Evolutionary conservation across 768 basidiomycete species (phyloP), one percentile per base, ranked within the genome.

Genomic region (Infundibulicybe gibba): DNA sequence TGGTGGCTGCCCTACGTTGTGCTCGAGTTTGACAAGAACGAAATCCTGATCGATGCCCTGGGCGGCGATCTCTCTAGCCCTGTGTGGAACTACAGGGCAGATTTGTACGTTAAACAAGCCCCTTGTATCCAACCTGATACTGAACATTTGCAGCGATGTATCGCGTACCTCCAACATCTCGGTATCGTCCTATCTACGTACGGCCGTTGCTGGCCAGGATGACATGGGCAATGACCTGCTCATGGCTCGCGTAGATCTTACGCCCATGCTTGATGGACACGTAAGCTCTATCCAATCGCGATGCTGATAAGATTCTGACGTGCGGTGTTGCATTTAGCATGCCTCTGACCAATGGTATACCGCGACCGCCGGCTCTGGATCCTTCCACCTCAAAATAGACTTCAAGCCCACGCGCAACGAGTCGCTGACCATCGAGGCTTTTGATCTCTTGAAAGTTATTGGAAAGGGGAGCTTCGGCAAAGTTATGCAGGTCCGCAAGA

Each of bases 401-500:
- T 99, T 91, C 76, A 91, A 90, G 58, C 92, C 94, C 0, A 83
- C 78, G 20, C 83, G 89, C 48, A 82, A 85, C 55, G 85, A 90
- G 60, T 71, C 87, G 3, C 75, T 97, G 40, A 91, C 92, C n/a
- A 97, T 97, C 59, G 94, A 98, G 57, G 86, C 85, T 3, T 98
- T 99, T 61, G 95, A 99, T 50, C 72, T 99, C 41, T 85, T 99
- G 59, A 97, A 94, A 64, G 95, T 99, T 39, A 95, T 99, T 49
- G 94, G 95, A 15, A 97, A 97, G 67, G 95, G 97, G 10, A 88
- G 85, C 50, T 99, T 99, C 58, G 95, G 97, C 13, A 99, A 99
- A 68, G 94, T 95, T 32, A 98, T 98, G 97, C 95, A 99, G 77
- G 95, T 99, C 35, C 87, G 94, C 45, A 99, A 99, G 72, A 94